These are phyloP conservation scores for Amesomyces nigricolor DNA, from an alignment of 2,329 filamentous ascomycete species.

Conservation along the genomic window DNA sequence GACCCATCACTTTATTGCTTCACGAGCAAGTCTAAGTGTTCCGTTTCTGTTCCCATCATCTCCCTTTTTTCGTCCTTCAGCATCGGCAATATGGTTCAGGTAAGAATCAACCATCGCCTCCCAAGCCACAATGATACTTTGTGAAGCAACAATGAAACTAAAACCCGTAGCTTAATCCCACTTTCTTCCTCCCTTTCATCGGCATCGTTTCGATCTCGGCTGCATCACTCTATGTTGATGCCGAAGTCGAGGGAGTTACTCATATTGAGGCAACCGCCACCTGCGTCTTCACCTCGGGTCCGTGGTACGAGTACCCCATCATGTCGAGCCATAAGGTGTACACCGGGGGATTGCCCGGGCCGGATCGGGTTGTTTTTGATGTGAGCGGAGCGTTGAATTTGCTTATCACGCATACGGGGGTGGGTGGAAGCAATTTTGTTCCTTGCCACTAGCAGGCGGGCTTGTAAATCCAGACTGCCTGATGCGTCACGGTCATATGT, in stretches of 20 bases:
- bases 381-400: conserved; percentile 47
- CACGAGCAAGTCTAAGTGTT: no score
- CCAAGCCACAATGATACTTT: not conserved
- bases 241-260: conserved; percentile 10
- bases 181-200: conserved; percentile 16
- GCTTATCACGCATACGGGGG: conserved; percentile 61
- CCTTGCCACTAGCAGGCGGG: conserved; percentile 36
- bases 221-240: conserved; percentile 21
- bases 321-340: conserved; percentile 33
- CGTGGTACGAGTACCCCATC: conserved; percentile 43
- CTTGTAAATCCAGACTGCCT: no score
- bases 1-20: no score
- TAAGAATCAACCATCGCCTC: conserved; percentile 2
- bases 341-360: conserved; percentile 50
- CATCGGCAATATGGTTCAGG: conserved; percentile 15
- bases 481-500: no score
- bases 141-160: not conserved
- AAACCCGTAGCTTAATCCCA: conserved; percentile 16
- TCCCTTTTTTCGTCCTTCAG: not conserved
- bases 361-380: conserved; percentile 60
- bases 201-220: conserved; percentile 16
- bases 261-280: not conserved
- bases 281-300: conserved; percentile 32
- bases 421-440: conserved; percentile 58
- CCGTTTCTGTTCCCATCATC: not conserved